Evolutionary conservation across 1,284 basidiomycete genomes (phyloP), one percentile per base, ranked within the genome.

Genomic region (Fomitiporia mediterranea): DNA sequence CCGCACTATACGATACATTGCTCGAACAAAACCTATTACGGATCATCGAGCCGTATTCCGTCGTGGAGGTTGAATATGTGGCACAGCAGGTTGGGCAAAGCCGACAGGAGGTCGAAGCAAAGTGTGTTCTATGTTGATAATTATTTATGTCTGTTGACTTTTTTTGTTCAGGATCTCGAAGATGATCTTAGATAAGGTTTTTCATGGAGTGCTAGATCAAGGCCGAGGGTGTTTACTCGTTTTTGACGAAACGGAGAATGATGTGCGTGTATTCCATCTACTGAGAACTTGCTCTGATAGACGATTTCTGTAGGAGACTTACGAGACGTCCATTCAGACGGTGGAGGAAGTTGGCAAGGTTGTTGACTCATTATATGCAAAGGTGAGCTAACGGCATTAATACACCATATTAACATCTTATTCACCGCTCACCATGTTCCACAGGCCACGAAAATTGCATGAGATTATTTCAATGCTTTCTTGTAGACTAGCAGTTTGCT

Each of bases 161-260:
- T 23, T 21, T 50, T 23, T 39, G 11, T 19, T 56, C 61, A 94
- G 91, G 68, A 72, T 99, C 51, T 94, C 91, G 49, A 96, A 98
- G 70, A 98, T 99, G 96, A 98, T 99, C 61, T 75, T 99, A 40
- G 96, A 99, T 72, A 95, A 96, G 66, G 84, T 95, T 0, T 84
- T 99, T 65, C 83, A 93, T 62, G 96, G 96, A 4, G 94, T 98
- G 2, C 76, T 99, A 21, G 96, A 98, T 68, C 96, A 98, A 70
- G 94, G 93, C 17, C 83, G 91, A 0, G 95, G 95, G 0, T 97
- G 94, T 66, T 72, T 98, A 48, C 77, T 98, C 50, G 86, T 98
- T 17, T 98, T 89, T 64, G 93, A 98, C 57, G 78, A 92, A 67
- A 82, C 83, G 0, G 85, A 89, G 64, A 82, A 84, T 7, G 93